Evolutionary conservation across 2,329 filamentous ascomycete species (phyloP).

Genomic region (Monosporascus ibericus): DNA sequence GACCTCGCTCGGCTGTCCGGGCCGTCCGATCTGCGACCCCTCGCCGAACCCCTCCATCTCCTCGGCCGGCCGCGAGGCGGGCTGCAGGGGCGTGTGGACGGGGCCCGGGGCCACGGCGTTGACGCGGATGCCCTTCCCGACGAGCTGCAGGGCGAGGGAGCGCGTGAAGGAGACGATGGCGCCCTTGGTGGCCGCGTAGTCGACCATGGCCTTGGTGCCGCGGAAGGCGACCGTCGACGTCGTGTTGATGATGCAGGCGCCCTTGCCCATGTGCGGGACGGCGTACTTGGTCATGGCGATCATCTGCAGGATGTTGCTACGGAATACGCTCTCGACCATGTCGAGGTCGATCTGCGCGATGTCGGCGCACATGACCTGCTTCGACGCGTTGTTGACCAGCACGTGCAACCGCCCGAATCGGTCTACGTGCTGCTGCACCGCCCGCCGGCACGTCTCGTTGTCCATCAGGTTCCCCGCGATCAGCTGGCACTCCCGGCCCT

Average conservation of each 20-base stretch:
- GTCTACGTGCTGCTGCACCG: constrained; percentile 58
- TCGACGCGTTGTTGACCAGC: constrained; percentile 57
- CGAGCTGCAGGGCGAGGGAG: constrained; percentile 65
- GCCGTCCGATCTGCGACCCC: constrained; percentile 63
- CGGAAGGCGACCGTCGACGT: constrained; percentile 76
- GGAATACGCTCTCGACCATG: constrained; percentile 37
- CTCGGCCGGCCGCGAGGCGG: constrained; percentile 59
- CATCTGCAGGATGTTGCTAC: constrained; percentile 73
- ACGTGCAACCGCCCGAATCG: constrained; percentile 65
- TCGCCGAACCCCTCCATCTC: constrained; percentile 59
- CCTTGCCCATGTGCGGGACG: constrained; percentile 63
- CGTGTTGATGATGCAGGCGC: constrained; percentile 74
- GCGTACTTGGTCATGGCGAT: constrained; percentile 73
- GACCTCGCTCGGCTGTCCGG: constrained; percentile 71
- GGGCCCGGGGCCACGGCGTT: constrained; percentile 61
- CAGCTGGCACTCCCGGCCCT: constrained; percentile 58
- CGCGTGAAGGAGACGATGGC: constrained; percentile 73
- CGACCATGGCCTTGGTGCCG: constrained; percentile 67
- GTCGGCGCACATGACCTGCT: constrained; percentile 62
- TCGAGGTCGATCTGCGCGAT: constrained; percentile 37
- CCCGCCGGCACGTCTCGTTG: constrained; percentile 59
- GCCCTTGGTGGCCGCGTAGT: constrained; percentile 72
- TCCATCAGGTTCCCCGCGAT: constrained; percentile 57
- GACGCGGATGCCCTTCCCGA: constrained; percentile 56
- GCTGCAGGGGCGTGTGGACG: constrained; percentile 68